A percentile compares a stretch with the other conserved stretches of the same genome.
phyloP scores from a whole-genome alignment of 2,329 filamentous ascomycete genomes.

The Epicoccum nigrum region DNA sequence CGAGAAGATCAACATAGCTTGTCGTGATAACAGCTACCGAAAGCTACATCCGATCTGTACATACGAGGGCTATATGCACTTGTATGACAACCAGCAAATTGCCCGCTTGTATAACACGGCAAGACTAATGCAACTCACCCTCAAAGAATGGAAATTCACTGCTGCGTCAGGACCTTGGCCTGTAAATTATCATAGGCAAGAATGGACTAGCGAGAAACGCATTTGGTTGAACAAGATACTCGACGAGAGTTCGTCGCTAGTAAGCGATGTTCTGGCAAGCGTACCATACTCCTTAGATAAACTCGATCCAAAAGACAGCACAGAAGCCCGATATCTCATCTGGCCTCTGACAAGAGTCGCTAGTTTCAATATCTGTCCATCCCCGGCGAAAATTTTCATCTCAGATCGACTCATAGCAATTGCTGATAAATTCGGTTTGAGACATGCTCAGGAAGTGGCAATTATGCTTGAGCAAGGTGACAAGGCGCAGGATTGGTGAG shows the following conservation, averaged over 20 bases:
- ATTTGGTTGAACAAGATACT: background rate
- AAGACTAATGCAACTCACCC: background rate
- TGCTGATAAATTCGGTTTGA: background rate
- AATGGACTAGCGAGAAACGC: background rate
- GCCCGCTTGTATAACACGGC: background rate
- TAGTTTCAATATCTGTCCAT: background rate
- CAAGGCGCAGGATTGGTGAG: background rate
- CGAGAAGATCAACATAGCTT: background rate
- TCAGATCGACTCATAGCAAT: background rate
- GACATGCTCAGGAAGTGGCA: background rate
- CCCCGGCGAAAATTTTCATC: background rate
- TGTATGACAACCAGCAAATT: background rate
- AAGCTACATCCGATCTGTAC: background rate
- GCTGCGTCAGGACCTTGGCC: background rate
- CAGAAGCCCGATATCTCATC: background rate
- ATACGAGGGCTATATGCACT: background rate
- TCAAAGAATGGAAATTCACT: background rate
- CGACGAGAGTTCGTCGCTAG: background rate
- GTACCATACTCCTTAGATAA: background rate
- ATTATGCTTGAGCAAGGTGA: background rate
- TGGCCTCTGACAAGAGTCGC: background rate
- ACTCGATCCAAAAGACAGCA: background rate
- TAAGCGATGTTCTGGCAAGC: background rate
- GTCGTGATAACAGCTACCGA: background rate
- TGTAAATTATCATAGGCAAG: background rate